Evolutionary conservation across 768 basidiomycete genomes (phyloP).

Genomic region (Lanmaoa pseudosensibilis): DNA sequence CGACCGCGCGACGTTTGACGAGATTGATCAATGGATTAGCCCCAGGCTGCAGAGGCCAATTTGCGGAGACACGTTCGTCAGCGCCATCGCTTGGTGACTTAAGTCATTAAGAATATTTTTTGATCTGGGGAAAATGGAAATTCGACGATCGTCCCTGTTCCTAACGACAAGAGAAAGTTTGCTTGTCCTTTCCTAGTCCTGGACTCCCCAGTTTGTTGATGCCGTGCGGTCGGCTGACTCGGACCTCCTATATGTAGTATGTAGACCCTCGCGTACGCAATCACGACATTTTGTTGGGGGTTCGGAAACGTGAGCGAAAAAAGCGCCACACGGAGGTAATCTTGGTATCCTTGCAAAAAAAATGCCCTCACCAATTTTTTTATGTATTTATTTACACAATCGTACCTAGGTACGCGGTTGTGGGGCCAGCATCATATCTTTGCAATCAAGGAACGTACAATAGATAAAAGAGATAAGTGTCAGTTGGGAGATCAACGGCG

Average conservation of each 20-base stretch:
- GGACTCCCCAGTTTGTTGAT: not conserved
- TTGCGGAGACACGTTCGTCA: not conserved
- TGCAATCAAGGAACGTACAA: not conserved
- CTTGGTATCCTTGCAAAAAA: constrained; percentile 2
- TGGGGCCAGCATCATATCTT: not conserved
- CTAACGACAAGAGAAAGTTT: not conserved
- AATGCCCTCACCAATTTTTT: not conserved
- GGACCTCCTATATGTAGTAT: not conserved
- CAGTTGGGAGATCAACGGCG: not conserved
- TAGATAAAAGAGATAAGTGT: not conserved
- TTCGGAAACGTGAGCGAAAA: not conserved
- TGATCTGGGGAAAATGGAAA: no score
- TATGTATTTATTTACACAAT: not conserved
- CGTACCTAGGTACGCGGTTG: constrained; percentile 3
- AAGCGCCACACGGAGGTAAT: constrained; percentile 21
- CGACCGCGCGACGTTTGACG: constrained; percentile 2
- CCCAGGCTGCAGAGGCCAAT: not conserved
- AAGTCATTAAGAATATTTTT: no score
- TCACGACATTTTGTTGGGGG: not conserved
- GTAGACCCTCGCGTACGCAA: not conserved
- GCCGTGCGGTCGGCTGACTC: not conserved
- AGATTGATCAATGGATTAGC: not conserved
- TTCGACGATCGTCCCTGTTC: not conserved
- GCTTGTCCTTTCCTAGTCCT: no score
- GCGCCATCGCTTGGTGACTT: not conserved